Base-by-base conservation (phyloP, 805 yeast species). In the Sungouiozyma ichnusensis region DNA sequence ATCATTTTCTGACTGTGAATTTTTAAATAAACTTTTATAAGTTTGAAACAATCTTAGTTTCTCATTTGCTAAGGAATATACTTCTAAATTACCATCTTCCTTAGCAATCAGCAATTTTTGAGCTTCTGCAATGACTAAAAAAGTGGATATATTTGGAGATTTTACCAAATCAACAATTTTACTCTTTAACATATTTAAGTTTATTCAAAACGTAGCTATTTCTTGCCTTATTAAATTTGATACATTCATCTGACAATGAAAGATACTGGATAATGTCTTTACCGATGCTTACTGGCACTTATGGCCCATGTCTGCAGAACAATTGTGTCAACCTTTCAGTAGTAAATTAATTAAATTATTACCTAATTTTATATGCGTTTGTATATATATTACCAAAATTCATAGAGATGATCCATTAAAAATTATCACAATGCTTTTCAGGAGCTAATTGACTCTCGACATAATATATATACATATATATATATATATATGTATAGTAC, bases 61-160 rank as follows among this genome's bases (percentile, higher is more conserved):
- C 7, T 39, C 38, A n/a, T 41, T 36, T 33, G 57, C 58, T 37
- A 46, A 46, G 16, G 56, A 52, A 42, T 57, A 60, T 6, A 60
- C 60, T 24, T 55, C 53, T 16, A 60, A 48, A 39, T 55, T 53
- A 27, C 61, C 61, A 41, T 50, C 47, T 16, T 46, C 43, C 38
- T 54, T 58, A 8, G 59, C 54, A 1, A 57, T 47, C 4, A 60
- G 43, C 19, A 58, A 37, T 41, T 55, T 55, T 19, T 53, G 47
- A 8, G 57, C 48, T 33, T 55, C 54, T n/a, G 53, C 40, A 11
- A 54, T 48, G 17, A 53, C 51, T 27, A 58, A 36, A 2, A 58
- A 41, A 1, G 60, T 51, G n/a, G 49, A 42, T 6, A 57, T 49
- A 15, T 51, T 57, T n/a, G 49, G 48, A 3, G 53, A 44, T 16